phyloP scores from a whole-genome alignment of 2,329 filamentous ascomycete species.

The Hymenoscyphus occultus region DNA sequence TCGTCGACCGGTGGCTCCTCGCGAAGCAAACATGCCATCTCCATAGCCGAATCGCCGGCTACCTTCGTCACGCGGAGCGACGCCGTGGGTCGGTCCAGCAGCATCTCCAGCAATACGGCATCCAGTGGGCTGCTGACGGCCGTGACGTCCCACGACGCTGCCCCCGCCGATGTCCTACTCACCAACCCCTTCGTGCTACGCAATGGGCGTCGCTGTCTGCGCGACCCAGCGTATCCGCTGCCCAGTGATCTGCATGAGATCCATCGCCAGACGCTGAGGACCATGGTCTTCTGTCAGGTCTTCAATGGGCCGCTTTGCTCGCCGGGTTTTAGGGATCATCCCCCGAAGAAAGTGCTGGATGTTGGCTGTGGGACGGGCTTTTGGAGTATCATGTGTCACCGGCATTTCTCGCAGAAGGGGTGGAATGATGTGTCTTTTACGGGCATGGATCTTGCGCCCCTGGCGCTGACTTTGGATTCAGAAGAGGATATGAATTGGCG shows the following conservation, averaged over 20 bases:
- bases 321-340: slow-evolving; percentile 60
- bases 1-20: slow-evolving; percentile 26
- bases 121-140: slow-evolving; percentile 32
- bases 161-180: slow-evolving; percentile 23
- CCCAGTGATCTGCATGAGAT: slow-evolving; percentile 85
- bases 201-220: slow-evolving; percentile 79
- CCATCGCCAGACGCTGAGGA: slow-evolving; percentile 81
- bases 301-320: slow-evolving; percentile 79
- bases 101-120: slow-evolving; percentile 31
- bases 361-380: slow-evolving; percentile 84
- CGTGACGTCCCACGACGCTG: slow-evolving; percentile 29
- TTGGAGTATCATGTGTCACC: slow-evolving; percentile 86
- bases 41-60: slow-evolving; percentile 28
- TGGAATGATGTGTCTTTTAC: slow-evolving; percentile 71
- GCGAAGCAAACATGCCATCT: slow-evolving; percentile 30
- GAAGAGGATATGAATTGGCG: slow-evolving; percentile 79
- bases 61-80: slow-evolving; percentile 25
- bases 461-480: slow-evolving; percentile 60
- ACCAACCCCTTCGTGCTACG: slow-evolving; percentile 62
- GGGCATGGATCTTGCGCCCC: slow-evolving; percentile 75
- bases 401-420: slow-evolving; percentile 69
- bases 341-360: slow-evolving; percentile 77
- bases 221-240: slow-evolving; percentile 77
- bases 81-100: slow-evolving; percentile 27
- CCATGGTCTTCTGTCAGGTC: slow-evolving; percentile 75